A percentile compares a stretch with the other conserved stretches of the same genome.
phyloP scores from a whole-genome alignment of 2,329 filamentous ascomycete species.

The Verticillium isaacii region DNA sequence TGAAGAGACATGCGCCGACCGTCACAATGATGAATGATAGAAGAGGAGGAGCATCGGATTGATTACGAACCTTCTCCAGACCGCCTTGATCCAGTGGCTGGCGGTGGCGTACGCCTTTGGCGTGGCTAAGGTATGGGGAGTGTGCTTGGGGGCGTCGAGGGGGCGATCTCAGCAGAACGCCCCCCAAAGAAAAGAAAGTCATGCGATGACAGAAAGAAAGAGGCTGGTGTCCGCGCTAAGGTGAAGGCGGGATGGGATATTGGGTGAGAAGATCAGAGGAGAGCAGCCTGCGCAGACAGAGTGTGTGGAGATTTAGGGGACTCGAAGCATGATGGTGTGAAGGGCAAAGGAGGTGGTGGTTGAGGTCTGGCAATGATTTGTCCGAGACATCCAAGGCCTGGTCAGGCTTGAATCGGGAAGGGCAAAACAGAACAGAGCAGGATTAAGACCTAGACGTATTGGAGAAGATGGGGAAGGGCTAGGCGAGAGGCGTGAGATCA shows the following conservation, averaged over 20 bases:
- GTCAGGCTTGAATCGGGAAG: conserved; percentile 2
- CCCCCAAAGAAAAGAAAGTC: conserved; percentile 9
- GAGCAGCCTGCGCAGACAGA: conserved; percentile 3
- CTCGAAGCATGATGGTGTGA: conserved; percentile 7
- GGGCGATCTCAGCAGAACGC: not conserved
- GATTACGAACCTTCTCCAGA: not conserved
- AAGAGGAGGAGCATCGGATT: not conserved
- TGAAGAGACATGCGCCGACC: not conserved
- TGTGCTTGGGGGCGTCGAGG: not conserved
- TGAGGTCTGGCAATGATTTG: conserved; percentile 9
- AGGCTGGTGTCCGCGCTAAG: not conserved
- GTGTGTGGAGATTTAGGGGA: conserved; percentile 9
- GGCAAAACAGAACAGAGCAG: not conserved
- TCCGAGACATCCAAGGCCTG: conserved; percentile 4
- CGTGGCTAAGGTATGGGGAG: not conserved
- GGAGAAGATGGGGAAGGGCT: conserved; percentile 3
- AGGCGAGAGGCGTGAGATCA: conserved; percentile 3
- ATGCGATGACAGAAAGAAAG: conserved; percentile 4
- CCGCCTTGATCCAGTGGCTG: not conserved
- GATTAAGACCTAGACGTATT: not conserved
- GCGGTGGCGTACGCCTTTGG: not conserved
- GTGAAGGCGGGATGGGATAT: conserved; percentile 7
- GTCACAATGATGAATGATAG: not conserved
- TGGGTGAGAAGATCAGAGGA: conserved; percentile 3
- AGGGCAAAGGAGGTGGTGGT: conserved; percentile 4